Evolutionary conservation across 2,329 filamentous ascomycete species (phyloP).

Genomic region (Alternaria brassicicola): DNA sequence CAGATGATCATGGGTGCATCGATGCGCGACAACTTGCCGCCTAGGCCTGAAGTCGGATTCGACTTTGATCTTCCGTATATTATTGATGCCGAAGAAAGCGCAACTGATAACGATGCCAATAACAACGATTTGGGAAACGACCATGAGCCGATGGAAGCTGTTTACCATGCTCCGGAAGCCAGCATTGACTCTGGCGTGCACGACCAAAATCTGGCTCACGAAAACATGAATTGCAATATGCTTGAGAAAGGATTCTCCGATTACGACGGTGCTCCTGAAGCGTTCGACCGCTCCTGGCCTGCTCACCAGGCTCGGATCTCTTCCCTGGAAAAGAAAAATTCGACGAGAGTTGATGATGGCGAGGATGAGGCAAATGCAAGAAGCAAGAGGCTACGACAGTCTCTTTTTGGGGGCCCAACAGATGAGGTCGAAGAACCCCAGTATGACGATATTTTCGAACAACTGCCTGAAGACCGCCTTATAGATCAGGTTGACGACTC

Average conservation of each 20-base stretch:
- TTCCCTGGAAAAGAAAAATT: slow-evolving; percentile 7
- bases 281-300: slow-evolving; percentile 14
- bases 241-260: slow-evolving; percentile 21
- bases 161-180: no score
- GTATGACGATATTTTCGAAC: not conserved
- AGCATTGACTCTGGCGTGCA: no score
- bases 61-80: slow-evolving; percentile 22
- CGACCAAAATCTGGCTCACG: not conserved
- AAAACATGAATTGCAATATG: not conserved
- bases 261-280: slow-evolving; percentile 17
- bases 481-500: not conserved
- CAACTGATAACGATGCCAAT: no score
- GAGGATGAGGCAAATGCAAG: slow-evolving; percentile 4
- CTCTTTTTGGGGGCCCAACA: slow-evolving; percentile 20
- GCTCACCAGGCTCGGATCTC: slow-evolving; percentile 2
- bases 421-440: not conserved
- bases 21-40: not conserved
- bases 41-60: slow-evolving; percentile 4
- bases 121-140: no score
- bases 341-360: slow-evolving; percentile 6
- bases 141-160: no score
- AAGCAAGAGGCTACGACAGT: slow-evolving; percentile 21
- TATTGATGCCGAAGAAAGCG: not conserved
- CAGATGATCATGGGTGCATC: no score
- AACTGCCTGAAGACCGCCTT: not conserved